Conservation (phyloP, 176 grass and related monocot genomes). For the Triticum aestivum region DNA sequence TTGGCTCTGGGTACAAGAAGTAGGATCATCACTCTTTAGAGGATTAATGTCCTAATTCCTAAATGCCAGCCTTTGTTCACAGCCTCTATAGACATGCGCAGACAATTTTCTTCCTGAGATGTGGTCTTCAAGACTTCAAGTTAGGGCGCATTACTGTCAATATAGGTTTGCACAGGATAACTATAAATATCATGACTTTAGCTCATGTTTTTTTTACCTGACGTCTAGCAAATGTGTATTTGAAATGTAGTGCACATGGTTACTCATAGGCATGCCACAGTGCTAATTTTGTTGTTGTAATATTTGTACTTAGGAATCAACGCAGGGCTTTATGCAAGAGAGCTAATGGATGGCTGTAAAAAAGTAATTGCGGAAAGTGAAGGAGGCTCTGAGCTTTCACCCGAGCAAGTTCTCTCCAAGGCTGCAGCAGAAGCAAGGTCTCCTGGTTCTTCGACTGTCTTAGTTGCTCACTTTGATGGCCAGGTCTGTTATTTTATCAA, state of each 20-base stretch:
- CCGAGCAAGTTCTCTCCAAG: slow-evolving; percentile 64
- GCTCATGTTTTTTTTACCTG: not conserved
- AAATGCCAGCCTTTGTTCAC: slow-evolving; percentile 1
- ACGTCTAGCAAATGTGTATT: not conserved
- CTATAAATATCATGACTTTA: not conserved
- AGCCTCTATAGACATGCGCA: not conserved
- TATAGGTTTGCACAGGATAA: not conserved
- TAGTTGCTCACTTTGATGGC: slow-evolving; percentile 92
- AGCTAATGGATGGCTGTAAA: slow-evolving; percentile 81
- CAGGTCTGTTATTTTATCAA: slow-evolving; percentile 49
- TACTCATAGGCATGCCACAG: not conserved
- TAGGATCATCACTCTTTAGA: not conserved
- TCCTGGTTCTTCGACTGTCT: slow-evolving; percentile 89
- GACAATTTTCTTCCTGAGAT: not conserved
- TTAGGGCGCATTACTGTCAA: not conserved
- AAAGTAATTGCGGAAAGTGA: slow-evolving; percentile 41
- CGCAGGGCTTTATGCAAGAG: slow-evolving; percentile 76
- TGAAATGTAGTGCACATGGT: not conserved
- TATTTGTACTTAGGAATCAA: slow-evolving; percentile 63
- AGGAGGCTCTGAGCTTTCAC: slow-evolving; percentile 40
- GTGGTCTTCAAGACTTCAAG: not conserved
- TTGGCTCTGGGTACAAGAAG: not conserved
- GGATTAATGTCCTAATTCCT: not conserved
- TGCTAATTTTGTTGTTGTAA: not conserved
- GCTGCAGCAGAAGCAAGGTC: slow-evolving; percentile 65